Evolutionary conservation across 495 filamentous ascomycete genomes (phyloP), one percentile per base, ranked within the genome.

Genomic region (Choiromyces venosus): DNA sequence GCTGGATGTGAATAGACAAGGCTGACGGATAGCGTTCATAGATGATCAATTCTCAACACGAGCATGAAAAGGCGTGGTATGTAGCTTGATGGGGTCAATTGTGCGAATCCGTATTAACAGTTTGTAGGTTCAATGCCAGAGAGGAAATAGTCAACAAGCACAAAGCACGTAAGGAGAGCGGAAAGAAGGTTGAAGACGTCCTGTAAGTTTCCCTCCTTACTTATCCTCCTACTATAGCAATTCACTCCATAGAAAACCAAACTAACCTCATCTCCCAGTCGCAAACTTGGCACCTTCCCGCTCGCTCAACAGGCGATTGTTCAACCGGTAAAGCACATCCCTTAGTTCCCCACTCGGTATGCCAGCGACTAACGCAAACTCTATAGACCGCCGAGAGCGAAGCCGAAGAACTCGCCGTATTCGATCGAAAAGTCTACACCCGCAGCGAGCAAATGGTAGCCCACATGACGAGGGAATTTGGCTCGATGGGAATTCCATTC

Each of bases 21-120:
- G 52, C 52, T 61, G 25, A 61, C 52, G 82, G 83, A 44, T 80
- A 83, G 46, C 79, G 85, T 66, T 80, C 82, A 33, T 82, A 88
- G 78, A 83, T 93, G 73, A 90, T 91, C 70, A 85, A 84, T 65
- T 85, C 87, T 37, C 90, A 92, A 74, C 86, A 89, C 73, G 83
- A 84, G 37, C 87, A 91, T 80, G 90, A 91, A 79, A 83, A 84
- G 71, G 84, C 88, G 74, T 93, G 90, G 90, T 91, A 44, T 66
- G 74, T 67, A 25, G 5, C n/a, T 46, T 25, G n/a, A 44, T n/a
- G 37, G 67, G 14, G 1, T 25, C 39, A 5, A n/a, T 52, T 37
- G 40, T 18, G 2, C 25, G 25, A 16, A 61, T 33, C 14, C 33
- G 8, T 29, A 19, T 39, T 71, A 40, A 71, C 65, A 8, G 29